These are phyloP conservation scores for Pleodorina starrii DNA, from an alignment of 139 green algal species.

Conservation along the genomic window DNA sequence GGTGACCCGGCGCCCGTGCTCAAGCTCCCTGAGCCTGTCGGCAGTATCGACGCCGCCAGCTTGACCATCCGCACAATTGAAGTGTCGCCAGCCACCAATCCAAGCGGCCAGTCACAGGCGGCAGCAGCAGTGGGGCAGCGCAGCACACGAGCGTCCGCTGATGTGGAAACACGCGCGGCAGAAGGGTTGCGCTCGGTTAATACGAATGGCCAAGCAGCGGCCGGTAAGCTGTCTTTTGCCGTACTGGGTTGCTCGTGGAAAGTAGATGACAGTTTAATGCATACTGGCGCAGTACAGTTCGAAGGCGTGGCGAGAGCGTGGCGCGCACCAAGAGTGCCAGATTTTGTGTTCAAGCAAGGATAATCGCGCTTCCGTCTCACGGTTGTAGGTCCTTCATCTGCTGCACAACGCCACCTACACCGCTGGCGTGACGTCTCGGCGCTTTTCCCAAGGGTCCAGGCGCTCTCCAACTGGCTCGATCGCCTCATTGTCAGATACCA, in stretches of 20 bases:
- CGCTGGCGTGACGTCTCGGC: background rate
- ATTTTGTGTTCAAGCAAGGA: too few relatives aligned
- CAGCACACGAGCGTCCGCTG: too few relatives aligned
- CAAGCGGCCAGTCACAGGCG: background rate
- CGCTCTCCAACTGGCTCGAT: background rate
- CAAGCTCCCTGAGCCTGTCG: background rate
- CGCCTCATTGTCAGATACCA: background rate
- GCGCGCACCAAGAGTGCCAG: too few relatives aligned
- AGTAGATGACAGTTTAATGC: too few relatives aligned
- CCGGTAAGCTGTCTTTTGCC: too few relatives aligned
- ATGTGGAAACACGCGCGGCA: too few relatives aligned
- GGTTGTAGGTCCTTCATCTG: background rate
- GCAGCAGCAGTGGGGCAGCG: background rate
- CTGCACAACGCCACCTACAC: background rate
- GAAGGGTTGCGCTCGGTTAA: too few relatives aligned
- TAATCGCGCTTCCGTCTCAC: too few relatives aligned
- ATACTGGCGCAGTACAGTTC: too few relatives aligned
- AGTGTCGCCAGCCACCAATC: background rate
- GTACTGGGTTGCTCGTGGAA: too few relatives aligned
- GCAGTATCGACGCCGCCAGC: background rate
- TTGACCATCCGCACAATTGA: background rate
- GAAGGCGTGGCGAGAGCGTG: too few relatives aligned
- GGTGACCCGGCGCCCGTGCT: conserved; percentile 24
- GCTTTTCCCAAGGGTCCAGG: background rate
- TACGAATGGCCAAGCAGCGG: too few relatives aligned